Percentiles rank a stretch among this genome's conserved stretches.
These are phyloP conservation scores for Trametes hirsuta DNA, from an alignment of 1,284 basidiomycete genomes.

Conservation along the genomic window DNA sequence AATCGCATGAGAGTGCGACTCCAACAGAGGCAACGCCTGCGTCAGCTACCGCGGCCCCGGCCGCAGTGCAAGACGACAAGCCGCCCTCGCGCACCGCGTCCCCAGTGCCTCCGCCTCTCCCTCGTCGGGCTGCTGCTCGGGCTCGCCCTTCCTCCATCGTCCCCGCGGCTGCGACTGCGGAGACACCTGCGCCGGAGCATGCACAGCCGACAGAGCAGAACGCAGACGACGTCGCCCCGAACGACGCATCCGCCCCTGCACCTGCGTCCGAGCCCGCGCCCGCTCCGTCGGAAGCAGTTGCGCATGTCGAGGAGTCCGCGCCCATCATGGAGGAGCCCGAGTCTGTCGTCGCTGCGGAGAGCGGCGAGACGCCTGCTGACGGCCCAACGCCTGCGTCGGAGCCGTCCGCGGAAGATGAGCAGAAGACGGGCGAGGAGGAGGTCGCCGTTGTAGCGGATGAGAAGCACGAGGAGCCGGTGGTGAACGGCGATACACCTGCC, in stretches of 20 bases:
- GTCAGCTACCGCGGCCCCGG: not conserved
- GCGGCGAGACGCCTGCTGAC: not conserved
- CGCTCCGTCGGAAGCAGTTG: not conserved
- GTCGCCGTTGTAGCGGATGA: not conserved
- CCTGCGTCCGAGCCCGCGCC: not conserved
- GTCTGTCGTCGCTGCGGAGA: not conserved
- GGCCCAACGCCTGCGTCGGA: not conserved
- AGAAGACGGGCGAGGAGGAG: not conserved
- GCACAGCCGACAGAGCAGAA: not conserved
- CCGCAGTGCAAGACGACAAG: conserved; percentile 11
- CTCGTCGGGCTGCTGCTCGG: conserved; percentile 54
- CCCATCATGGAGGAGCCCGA: conserved; percentile 12
- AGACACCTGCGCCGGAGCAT: not conserved
- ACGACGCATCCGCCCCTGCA: not conserved
- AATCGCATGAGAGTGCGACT: not conserved
- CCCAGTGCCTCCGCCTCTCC: conserved; percentile 55
- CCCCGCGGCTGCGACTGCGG: conserved; percentile 1
- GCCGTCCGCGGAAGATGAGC: not conserved
- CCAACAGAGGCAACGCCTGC: not conserved
- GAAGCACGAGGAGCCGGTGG: not conserved
- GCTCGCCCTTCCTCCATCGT: conserved; percentile 30
- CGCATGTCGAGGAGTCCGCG: conserved; percentile 1
- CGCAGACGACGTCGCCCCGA: not conserved
- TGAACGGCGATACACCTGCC: conserved; percentile 2
- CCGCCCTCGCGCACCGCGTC: conserved; percentile 27